Evolutionary conservation across 2,329 filamentous ascomycete genomes (phyloP), one percentile per base, ranked within the genome.

Genomic region (Trichoderma sp.): DNA sequence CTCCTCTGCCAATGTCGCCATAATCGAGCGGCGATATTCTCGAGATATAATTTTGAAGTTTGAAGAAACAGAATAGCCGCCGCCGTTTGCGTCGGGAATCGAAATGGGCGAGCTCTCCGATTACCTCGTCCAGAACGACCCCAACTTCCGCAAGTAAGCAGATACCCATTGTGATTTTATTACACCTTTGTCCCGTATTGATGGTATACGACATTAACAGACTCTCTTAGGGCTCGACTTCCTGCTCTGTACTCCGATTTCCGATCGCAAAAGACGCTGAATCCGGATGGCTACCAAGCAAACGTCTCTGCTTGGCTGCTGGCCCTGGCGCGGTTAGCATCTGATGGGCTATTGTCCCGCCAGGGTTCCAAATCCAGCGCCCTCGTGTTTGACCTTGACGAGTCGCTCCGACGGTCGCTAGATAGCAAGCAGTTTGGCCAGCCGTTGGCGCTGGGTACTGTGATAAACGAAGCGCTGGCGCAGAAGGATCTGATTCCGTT

Each of bases 201-300:
- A 15, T 17, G 5, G 17, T 39, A 28, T 15, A 50, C 12, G n/a
- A 12, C 26, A 43, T 12, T 23, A 61, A 43, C 30, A 32, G 32
- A 57, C 47, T 23, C 8, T 64, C 47, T 8, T 75, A 94, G 91
- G 83, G 88, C 91, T 74, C 92, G 94, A 64, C 86, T 97, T 13
- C 91, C 93, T 13, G 95, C 94, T 6, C 89, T 97, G 59, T 97
- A 97, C 83, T 95, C 94, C 62, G 94, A 97, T 80, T 97, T 97
- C 78, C 86, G 89, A 47, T 82, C 88, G 6, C 93, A 95, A 75
- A 87, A 87, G 76, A 88, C 87, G 50, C 88, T 92, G 26, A 97
- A 97, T 78, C 93, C 94, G 1, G 93, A 97, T 80, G 94, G 93
- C 77, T 97, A 94, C 83, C 83, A 86, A 23, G 93, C 94, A 57